phyloP scores from a whole-genome alignment of 257 asterid genomes.

The Avicennia marina region DNA sequence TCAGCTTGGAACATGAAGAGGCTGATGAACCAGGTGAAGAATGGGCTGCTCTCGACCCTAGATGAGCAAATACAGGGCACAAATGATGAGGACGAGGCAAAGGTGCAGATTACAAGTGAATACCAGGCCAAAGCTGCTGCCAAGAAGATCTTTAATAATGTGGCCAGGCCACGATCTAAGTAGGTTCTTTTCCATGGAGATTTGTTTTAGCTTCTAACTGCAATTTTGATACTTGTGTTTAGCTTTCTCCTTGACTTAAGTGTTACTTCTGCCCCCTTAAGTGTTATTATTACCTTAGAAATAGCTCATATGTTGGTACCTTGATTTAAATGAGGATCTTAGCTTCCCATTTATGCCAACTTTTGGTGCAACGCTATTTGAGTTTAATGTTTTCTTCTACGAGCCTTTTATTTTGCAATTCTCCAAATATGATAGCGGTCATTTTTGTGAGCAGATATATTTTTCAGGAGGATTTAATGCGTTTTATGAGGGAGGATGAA shows the following conservation, averaged over 20 bases:
- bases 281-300: too few species aligned
- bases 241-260: background rate
- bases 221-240: background rate
- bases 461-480: slow-evolving; percentile 62
- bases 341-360: too few species aligned
- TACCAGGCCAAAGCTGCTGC: slow-evolving; percentile 78
- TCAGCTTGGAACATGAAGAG: slow-evolving; percentile 98
- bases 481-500: slow-evolving; percentile 85
- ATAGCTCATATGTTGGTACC: too few species aligned
- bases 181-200: slow-evolving; percentile 12
- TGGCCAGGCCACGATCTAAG: slow-evolving; percentile 68
- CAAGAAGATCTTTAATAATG: slow-evolving; percentile 73
- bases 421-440: background rate
- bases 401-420: background rate
- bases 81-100: slow-evolving; percentile 53
- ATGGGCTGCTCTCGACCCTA: slow-evolving; percentile 63
- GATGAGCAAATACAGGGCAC: slow-evolving; percentile 66
- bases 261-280: too few species aligned
- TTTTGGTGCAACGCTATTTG: too few species aligned
- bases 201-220: background rate
- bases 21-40: slow-evolving; percentile 58
- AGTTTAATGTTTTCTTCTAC: too few species aligned
- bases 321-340: too few species aligned
- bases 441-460: slow-evolving; percentile 41
- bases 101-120: slow-evolving; percentile 64